Conservation (phyloP, 2,329 filamentous ascomycete genomes). For the Taxawa tesnikishii region DNA sequence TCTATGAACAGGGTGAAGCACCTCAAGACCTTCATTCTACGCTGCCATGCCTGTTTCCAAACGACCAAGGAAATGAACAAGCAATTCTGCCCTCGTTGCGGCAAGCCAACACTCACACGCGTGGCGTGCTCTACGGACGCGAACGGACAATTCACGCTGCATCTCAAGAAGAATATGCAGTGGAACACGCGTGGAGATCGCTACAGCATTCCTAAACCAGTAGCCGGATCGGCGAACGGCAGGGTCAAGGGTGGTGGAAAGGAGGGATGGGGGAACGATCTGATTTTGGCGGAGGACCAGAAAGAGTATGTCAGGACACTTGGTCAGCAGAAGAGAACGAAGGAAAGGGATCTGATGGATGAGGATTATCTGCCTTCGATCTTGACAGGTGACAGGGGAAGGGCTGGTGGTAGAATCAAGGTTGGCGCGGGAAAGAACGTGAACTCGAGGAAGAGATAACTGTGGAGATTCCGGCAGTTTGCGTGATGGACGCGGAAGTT, state of each 20-base stretch:
- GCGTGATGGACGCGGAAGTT: no score
- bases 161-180: constrained; percentile 90
- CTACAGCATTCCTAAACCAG: constrained; percentile 85
- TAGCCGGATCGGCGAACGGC: constrained; percentile 67
- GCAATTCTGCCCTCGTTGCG: constrained; percentile 89
- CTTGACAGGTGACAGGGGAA: constrained; percentile 63
- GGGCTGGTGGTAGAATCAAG: constrained; percentile 53
- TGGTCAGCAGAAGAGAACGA: constrained; percentile 49
- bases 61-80: constrained; percentile 71
- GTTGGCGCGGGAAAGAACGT: constrained; percentile 79
- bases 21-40: constrained; percentile 77
- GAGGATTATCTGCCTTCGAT: constrained; percentile 83
- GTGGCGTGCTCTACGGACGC: constrained; percentile 76
- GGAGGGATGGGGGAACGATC: constrained; percentile 69
- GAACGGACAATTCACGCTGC: constrained; percentile 68
- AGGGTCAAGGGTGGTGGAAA: constrained; percentile 65
- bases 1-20: constrained; percentile 68
- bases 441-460: constrained; percentile 58
- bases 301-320: constrained; percentile 69
- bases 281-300: constrained; percentile 89
- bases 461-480: not conserved
- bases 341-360: constrained; percentile 81
- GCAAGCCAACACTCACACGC: constrained; percentile 73
- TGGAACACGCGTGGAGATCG: constrained; percentile 90
- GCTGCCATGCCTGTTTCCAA: constrained; percentile 88